Conservation (phyloP, 129 eudicot genomes). For the Flaveria bidentis region DNA sequence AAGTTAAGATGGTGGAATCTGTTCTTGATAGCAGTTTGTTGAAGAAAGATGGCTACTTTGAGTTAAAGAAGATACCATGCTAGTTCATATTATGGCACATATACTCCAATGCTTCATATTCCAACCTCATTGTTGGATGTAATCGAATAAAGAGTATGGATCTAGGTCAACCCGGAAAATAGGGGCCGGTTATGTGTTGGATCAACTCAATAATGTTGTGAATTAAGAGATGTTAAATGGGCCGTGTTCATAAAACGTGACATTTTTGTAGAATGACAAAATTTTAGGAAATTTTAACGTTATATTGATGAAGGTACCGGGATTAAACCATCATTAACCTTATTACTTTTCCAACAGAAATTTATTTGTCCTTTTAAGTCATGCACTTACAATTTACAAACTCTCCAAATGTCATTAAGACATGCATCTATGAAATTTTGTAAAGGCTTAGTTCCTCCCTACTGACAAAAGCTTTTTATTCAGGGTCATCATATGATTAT, state of each 20-base stretch:
- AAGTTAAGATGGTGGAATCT: constrained; percentile 31
- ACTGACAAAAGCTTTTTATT: too few relatives aligned
- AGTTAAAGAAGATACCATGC: constrained; percentile 34
- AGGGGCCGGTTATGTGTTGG: constrained; percentile 4
- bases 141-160: constrained; percentile 8
- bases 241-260: too few relatives aligned
- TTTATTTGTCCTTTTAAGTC: background rate
- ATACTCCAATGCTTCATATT: constrained; percentile 24
- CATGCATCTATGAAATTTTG: too few relatives aligned
- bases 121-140: constrained; percentile 21
- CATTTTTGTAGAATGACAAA: too few relatives aligned
- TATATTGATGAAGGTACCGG: too few relatives aligned
- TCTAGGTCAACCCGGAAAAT: background rate
- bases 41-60: constrained; percentile 19
- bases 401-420: too few relatives aligned
- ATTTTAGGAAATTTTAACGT: too few relatives aligned
- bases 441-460: too few relatives aligned
- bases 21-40: constrained; percentile 31
- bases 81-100: constrained; percentile 30
- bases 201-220: background rate
- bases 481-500: too few relatives aligned
- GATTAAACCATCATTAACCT: background rate
- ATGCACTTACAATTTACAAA: too few relatives aligned
- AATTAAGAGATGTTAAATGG: too few relatives aligned
- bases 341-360: too few relatives aligned